Evolutionary conservation across 208 protist genomes (phyloP).

Genomic region (Leishmania amazonensis): DNA sequence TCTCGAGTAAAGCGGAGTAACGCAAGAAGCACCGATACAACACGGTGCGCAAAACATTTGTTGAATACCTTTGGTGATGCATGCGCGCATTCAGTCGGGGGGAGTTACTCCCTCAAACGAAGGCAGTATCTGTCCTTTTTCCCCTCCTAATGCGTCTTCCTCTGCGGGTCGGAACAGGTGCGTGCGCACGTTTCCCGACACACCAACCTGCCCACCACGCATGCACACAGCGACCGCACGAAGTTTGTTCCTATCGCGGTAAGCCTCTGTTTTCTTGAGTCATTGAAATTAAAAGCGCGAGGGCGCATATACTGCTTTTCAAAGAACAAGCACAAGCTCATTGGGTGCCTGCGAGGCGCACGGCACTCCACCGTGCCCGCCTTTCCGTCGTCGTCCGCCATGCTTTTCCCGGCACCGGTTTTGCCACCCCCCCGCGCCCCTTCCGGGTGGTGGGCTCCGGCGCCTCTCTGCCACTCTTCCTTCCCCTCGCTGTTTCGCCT

Average conservation of each 20-base stretch:
- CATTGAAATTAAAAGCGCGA: too few relatives aligned
- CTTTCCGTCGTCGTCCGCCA: too few relatives aligned
- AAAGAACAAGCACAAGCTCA: too few relatives aligned
- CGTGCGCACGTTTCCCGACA: not conserved
- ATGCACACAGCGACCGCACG: not conserved
- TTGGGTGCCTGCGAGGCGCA: too few relatives aligned
- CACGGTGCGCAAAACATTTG: not conserved
- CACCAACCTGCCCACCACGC: not conserved
- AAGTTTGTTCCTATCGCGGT: not conserved
- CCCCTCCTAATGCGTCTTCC: not conserved
- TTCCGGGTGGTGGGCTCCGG: too few relatives aligned
- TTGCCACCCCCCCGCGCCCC: not conserved
- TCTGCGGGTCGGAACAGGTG: not conserved
- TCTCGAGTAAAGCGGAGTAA: not conserved
- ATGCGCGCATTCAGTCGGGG: not conserved
- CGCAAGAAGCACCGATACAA: not conserved
- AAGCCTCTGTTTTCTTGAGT: not conserved
- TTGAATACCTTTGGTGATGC: not conserved
- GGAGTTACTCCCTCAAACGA: not conserved
- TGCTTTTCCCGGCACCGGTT: not conserved
- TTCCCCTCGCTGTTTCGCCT: too few relatives aligned
- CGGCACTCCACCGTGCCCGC: too few relatives aligned
- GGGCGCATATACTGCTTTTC: too few relatives aligned
- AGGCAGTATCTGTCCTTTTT: not conserved
- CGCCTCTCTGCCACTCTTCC: too few relatives aligned